Evolutionary conservation across 176 grass and related monocot genomes (phyloP), one percentile per base, ranked within the genome.

Genomic region (Melocanna baccifera): DNA sequence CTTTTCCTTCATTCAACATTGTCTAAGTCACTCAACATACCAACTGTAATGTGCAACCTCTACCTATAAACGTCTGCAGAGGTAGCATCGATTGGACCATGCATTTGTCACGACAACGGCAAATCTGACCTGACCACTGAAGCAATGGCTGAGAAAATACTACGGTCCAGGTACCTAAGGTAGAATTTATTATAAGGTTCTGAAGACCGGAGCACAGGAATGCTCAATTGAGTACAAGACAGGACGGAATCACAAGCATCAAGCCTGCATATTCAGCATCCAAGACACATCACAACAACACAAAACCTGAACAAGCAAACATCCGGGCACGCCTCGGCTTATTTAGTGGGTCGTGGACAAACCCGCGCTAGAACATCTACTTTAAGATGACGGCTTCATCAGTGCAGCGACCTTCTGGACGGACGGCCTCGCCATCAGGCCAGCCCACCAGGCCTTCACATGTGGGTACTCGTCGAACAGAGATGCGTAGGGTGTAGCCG

Each of bases 381-480:
- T 52, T 61, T 61, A 72, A 67, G 80, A 75, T 30, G 61, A 78
- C 3, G 88, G 79, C 73, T 90, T 90, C 81, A 84, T 89, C 70
- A 86, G 56, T 11, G 81, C 82, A 4, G 78, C 42, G 14, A 85
- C 68, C 78, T 90, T 94, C 78, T 87, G 88, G 40, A 55, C 81
- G 0, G 92, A 81, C 0, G 89, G 87, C 78, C 92, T 84, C 30
- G 75, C 74, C 77, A 81, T 63, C 52, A 94, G 74, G 7, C 47
- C 29, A 77, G 80, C 45, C 92, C 92, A 94, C 92, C 92, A 94
- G 8, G 81, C 87, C 79, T 92, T 91, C 67, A 94, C 89, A 73
- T 90, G 87, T 0, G 85, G 92, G 58, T 89, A 89, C 4, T 40
- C 74, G 1, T 94, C 81, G 1, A 94, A 28, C 61, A 94, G 36